Conservation (phyloP, 352 stramenopile species). For the Globisporangium radiosum region DNA sequence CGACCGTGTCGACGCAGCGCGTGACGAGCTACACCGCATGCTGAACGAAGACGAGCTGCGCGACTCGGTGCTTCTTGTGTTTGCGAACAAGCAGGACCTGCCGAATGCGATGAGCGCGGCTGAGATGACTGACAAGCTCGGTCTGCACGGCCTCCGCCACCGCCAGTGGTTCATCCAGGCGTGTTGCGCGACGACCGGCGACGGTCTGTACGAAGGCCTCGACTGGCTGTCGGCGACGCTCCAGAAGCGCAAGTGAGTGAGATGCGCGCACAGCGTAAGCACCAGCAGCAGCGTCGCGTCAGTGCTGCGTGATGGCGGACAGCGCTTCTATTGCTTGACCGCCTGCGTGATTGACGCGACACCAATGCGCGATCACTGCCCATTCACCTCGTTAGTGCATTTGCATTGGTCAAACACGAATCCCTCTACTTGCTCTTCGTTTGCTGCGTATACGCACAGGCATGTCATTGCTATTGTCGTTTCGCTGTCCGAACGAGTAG, state of each 20-base stretch:
- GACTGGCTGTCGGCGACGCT: constrained; percentile 94
- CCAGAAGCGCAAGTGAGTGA: constrained; percentile 64
- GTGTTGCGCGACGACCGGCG: constrained; percentile 97
- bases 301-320: no score
- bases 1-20: constrained; percentile 95
- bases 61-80: constrained; percentile 96
- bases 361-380: no score
- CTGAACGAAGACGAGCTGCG: constrained; percentile 97
- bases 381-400: no score
- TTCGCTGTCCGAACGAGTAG: no score
- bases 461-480: no score
- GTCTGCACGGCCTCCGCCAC: constrained; percentile 94
- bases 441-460: no score
- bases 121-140: constrained; percentile 99
- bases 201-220: constrained; percentile 98
- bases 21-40: constrained; percentile 98
- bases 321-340: no score
- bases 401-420: no score
- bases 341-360: no score
- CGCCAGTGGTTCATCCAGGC: constrained; percentile 99
- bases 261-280: not conserved
- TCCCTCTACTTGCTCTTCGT: no score
- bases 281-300: not conserved
- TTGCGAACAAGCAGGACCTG: constrained; percentile 99
- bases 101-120: constrained; percentile 96